Evolutionary conservation across 495 filamentous ascomycete genomes (phyloP).

Genomic region (Rhizodiscina lignyota): DNA sequence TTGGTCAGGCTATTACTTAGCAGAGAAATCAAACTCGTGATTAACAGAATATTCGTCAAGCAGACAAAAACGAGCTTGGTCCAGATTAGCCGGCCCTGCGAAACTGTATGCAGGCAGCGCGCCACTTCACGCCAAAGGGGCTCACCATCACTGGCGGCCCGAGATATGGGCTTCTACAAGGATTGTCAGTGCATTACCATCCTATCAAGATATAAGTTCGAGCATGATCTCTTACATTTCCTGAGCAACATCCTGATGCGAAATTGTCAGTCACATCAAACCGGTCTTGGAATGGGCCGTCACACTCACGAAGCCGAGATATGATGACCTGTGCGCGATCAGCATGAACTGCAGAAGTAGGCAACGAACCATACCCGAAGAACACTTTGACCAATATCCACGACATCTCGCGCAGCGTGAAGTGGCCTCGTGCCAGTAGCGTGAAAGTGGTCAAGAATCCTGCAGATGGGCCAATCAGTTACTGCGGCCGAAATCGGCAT

Average conservation of each 20-base stretch:
- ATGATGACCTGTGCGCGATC: slow-evolving; percentile 35
- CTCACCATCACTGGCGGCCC: slow-evolving; percentile 54
- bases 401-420: slow-evolving; percentile 59
- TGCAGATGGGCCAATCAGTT: slow-evolving; percentile 19
- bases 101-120: slow-evolving; percentile 2
- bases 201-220: slow-evolving; percentile 1
- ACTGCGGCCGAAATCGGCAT: too few species aligned
- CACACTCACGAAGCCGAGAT: slow-evolving; percentile 60
- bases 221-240: slow-evolving; percentile 11
- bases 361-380: slow-evolving; percentile 35
- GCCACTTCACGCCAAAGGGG: background rate
- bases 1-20: slow-evolving; percentile 79
- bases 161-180: slow-evolving; percentile 29
- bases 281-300: slow-evolving; percentile 5
- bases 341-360: slow-evolving; percentile 2
- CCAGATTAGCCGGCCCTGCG: slow-evolving; percentile 8
- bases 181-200: background rate
- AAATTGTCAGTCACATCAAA: slow-evolving; percentile 11
- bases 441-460: slow-evolving; percentile 90
- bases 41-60: slow-evolving; percentile 78
- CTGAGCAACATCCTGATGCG: slow-evolving; percentile 19
- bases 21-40: slow-evolving; percentile 81
- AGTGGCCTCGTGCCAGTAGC: slow-evolving; percentile 64
- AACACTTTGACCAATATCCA: slow-evolving; percentile 80
- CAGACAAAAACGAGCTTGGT: slow-evolving; percentile 54